phyloP scores from a whole-genome alignment of 2,329 filamentous ascomycete genomes.

The Rhinocladiella similis region DNA sequence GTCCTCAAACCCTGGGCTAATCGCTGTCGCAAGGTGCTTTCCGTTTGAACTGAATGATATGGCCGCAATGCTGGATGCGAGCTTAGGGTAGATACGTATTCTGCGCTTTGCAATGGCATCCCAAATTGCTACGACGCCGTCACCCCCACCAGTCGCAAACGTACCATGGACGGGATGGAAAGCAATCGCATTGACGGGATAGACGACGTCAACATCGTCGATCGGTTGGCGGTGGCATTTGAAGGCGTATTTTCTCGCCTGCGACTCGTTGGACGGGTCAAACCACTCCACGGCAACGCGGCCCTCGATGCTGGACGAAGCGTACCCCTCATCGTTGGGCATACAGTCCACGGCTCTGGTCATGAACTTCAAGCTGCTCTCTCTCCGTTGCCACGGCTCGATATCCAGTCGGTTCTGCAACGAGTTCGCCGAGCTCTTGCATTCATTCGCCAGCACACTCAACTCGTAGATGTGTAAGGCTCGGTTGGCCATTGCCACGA shows the following conservation, averaged over 20 bases:
- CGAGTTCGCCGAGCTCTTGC: constrained; percentile 49
- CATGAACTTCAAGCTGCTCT: constrained; percentile 94
- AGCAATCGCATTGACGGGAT: constrained; percentile 84
- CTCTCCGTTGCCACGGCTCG: constrained; percentile 87
- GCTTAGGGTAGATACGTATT: constrained; percentile 85
- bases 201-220: constrained; percentile 75
- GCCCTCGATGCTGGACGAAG: constrained; percentile 88
- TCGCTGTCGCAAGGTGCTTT: constrained; percentile 30
- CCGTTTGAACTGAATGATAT: constrained; percentile 60
- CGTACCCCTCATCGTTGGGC: constrained; percentile 94
- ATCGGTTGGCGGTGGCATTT: constrained; percentile 87
- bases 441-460: constrained; percentile 59
- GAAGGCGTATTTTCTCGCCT: constrained; percentile 95
- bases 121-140: constrained; percentile 90
- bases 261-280: constrained; percentile 80
- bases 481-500: constrained; percentile 93
- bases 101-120: constrained; percentile 87
- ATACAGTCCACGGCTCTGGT: constrained; percentile 92
- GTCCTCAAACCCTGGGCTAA: constrained; percentile 86
- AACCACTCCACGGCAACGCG: constrained; percentile 98
- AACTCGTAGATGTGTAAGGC: constrained; percentile 96
- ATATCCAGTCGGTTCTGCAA: constrained; percentile 51
- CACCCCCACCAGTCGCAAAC: constrained; percentile 85
- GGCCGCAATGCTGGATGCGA: constrained; percentile 74
- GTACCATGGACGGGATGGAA: constrained; percentile 83